phyloP scores from a whole-genome alignment of 2,329 filamentous ascomycete genomes.

The Hymenoscyphus occultus region DNA sequence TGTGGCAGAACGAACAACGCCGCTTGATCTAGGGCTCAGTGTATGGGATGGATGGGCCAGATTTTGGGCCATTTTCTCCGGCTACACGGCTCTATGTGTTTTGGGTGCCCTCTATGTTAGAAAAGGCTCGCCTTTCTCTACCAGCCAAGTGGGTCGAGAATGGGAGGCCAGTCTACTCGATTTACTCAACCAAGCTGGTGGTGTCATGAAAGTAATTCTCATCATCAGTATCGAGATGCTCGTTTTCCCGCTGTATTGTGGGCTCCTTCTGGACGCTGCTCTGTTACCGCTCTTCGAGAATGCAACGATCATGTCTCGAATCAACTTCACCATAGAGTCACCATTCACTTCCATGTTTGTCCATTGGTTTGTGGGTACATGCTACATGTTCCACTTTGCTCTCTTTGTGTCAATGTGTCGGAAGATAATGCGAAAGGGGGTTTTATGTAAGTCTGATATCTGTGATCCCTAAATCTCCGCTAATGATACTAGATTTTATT shows the following conservation, averaged over 20 bases:
- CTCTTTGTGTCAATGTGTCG: constrained; percentile 98
- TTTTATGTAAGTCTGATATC: constrained; percentile 66
- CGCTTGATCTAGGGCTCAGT: constrained; percentile 55
- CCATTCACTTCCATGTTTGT: constrained; percentile 92
- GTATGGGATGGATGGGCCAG: constrained; percentile 66
- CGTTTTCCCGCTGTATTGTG: constrained; percentile 93
- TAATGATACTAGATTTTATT: constrained; percentile 72
- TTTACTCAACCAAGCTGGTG: constrained; percentile 84
- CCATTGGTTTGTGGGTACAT: constrained; percentile 98
- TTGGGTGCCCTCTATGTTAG: constrained; percentile 77
- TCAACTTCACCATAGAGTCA: constrained; percentile 73
- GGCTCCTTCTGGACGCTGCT: constrained; percentile 82
- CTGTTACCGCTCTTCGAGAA: constrained; percentile 84
- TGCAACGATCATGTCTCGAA: constrained; percentile 71
- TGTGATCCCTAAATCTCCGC: constrained; percentile 17
- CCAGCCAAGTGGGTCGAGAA: constrained; percentile 52
- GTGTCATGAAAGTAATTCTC: constrained; percentile 94
- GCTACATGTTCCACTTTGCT: constrained; percentile 99
- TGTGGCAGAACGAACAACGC: constrained; percentile 39
- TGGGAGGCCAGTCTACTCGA: constrained; percentile 80
- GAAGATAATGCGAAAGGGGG: constrained; percentile 92
- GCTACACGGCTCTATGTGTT: constrained; percentile 75
- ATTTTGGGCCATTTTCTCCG: constrained; percentile 70
- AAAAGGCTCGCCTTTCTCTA: constrained; percentile 66
- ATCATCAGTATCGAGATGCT: constrained; percentile 99